These are phyloP conservation scores for Phytophthora pseudosyringae DNA, from an alignment of 352 stramenopile genomes.

Conservation along the genomic window DNA sequence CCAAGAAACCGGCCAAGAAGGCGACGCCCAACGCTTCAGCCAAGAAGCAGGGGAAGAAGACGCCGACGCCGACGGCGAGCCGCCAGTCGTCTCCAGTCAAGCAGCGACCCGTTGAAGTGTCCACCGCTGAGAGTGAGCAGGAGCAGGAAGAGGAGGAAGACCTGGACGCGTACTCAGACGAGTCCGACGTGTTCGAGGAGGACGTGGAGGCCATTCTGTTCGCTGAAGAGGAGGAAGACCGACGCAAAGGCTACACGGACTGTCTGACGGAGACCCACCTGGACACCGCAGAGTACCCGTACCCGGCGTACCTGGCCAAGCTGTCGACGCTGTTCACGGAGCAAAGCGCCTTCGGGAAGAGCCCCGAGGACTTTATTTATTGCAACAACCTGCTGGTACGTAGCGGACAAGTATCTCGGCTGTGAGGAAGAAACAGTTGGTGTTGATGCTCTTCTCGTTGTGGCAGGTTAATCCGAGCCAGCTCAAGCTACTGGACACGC, in stretches of 20 bases:
- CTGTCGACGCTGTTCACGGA: conserved; percentile 63
- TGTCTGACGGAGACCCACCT: conserved; percentile 60
- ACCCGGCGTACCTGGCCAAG: conserved; percentile 65
- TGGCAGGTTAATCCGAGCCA: conserved; percentile 51
- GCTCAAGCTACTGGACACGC: conserved; percentile 49
- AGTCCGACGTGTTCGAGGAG: conserved; percentile 82
- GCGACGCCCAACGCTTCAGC: background rate
- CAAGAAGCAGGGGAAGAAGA: conserved; percentile 14
- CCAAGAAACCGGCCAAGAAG: conserved; percentile 24
- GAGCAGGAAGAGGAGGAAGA: conserved; percentile 50
- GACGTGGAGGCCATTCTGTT: conserved; percentile 72
- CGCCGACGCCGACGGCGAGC: background rate
- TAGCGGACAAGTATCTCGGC: conserved; percentile 6
- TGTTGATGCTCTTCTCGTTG: conserved; percentile 5
- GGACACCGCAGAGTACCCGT: conserved; percentile 52
- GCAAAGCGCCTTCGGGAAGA: conserved; percentile 64
- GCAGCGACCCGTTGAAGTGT: conserved; percentile 8
- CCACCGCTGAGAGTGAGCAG: conserved; percentile 7
- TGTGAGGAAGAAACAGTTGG: background rate
- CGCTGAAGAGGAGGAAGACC: conserved; percentile 54
- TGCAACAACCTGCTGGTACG: conserved; percentile 79
- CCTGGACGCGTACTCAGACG: conserved; percentile 52
- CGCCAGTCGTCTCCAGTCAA: conserved; percentile 18
- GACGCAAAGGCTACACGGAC: conserved; percentile 51
- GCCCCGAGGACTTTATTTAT: conserved; percentile 75